phyloP scores from a whole-genome alignment of 2,329 filamentous ascomycete species.

The Calonectria crousiana region DNA sequence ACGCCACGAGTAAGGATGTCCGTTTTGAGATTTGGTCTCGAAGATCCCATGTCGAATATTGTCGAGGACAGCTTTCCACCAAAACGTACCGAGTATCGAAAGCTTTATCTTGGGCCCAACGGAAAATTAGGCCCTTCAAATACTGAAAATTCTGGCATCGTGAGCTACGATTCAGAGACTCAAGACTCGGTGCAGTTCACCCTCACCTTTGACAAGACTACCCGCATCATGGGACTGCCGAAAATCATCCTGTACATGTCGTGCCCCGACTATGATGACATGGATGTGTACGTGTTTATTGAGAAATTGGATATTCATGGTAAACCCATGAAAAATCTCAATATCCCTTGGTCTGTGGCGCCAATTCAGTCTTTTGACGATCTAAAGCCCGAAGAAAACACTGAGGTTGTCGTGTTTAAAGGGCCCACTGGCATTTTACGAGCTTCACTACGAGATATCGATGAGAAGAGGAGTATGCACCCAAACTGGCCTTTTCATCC shows the following conservation, averaged over 20 bases:
- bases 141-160: fast-evolving
- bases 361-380: conserved; percentile 37
- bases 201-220: conserved; percentile 1
- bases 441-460: conserved; percentile 39
- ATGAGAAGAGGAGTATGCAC: conserved; percentile 42
- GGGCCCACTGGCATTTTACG: conserved; percentile 36
- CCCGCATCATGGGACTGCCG: conserved; percentile 15
- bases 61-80: conserved; percentile 46
- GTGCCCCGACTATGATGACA: conserved; percentile 52
- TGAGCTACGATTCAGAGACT: conserved; percentile 4
- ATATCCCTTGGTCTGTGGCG: conserved; percentile 39
- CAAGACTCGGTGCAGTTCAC: neutral
- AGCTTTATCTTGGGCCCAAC: neutral
- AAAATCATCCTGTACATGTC: conserved; percentile 25
- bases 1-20: conserved; percentile 7
- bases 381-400: conserved; percentile 33
- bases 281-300: conserved; percentile 54
- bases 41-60: conserved; percentile 44
- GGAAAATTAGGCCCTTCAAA: neutral
- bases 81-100: conserved; percentile 17
- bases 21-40: conserved; percentile 21
- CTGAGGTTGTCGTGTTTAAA: conserved; percentile 42
- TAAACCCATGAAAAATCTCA: conserved; percentile 36
- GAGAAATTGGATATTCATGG: conserved; percentile 30
- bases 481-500: conserved; percentile 44